phyloP scores from a whole-genome alignment of 805 yeast species.

The Candida ficus region DNA sequence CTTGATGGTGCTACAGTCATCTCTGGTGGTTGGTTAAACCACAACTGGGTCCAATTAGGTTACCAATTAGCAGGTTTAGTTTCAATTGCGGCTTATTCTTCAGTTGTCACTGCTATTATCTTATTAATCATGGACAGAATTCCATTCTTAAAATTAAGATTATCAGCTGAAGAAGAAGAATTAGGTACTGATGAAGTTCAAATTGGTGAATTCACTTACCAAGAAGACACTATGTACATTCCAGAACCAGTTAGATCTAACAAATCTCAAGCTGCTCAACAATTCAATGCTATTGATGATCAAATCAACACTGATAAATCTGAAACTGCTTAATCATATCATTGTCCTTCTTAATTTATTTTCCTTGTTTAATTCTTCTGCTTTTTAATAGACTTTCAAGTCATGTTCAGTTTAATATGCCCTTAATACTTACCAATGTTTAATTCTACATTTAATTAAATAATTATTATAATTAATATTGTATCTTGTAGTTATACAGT shows the following conservation, averaged over 20 bases:
- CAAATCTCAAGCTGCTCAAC: constrained; percentile 27
- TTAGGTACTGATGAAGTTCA: constrained; percentile 85
- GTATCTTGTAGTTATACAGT: too few species aligned
- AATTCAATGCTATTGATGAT: constrained; percentile 29
- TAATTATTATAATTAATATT: background rate
- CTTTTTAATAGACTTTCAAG: too few species aligned
- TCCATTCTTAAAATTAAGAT: constrained; percentile 78
- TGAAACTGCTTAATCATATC: constrained; percentile 1
- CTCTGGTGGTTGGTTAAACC: constrained; percentile 85
- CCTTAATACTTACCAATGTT: background rate
- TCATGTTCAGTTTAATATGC: background rate
- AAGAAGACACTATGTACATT: constrained; percentile 59
- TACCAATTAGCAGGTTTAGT: constrained; percentile 78
- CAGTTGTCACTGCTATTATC: constrained; percentile 64
- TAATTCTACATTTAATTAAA: too few species aligned
- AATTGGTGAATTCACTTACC: constrained; percentile 83
- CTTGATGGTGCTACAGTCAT: constrained; percentile 67
- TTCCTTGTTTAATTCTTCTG: background rate
- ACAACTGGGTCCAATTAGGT: constrained; percentile 77
- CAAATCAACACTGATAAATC: constrained; percentile 16
- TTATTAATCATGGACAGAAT: constrained; percentile 63
- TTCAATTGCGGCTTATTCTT: constrained; percentile 72
- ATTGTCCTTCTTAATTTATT: background rate
- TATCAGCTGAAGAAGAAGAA: constrained; percentile 81
- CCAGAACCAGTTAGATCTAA: constrained; percentile 76